Evolutionary conservation across 192 early-diverging fungal genomes (phyloP).

Genomic region (Linnemannia schmuckeri): DNA sequence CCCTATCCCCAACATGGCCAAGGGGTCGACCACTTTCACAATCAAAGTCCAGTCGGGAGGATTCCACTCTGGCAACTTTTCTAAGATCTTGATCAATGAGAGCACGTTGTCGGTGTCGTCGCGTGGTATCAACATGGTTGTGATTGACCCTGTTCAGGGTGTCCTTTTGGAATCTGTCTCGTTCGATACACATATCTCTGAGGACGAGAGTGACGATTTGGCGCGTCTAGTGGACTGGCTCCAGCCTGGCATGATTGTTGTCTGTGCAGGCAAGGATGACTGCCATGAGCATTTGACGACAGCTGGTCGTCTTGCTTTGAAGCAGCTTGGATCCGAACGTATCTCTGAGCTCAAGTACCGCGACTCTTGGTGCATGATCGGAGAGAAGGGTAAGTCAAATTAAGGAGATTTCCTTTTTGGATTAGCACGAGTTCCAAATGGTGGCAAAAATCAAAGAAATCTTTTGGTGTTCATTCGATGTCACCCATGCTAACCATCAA

Average conservation of each 20-base stretch:
- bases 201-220: constrained; percentile 73
- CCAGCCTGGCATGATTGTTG: constrained; percentile 74
- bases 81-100: constrained; percentile 71
- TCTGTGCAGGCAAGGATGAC: constrained; percentile 78
- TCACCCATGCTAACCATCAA: not conserved
- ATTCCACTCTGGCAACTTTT: constrained; percentile 81
- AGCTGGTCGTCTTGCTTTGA: constrained; percentile 68
- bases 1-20: constrained; percentile 49
- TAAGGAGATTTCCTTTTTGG: not conserved
- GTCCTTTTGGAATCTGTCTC: constrained; percentile 74
- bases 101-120: constrained; percentile 65
- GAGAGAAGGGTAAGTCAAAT: constrained; percentile 72
- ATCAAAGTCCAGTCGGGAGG: constrained; percentile 81
- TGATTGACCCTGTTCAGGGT: constrained; percentile 79
- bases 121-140: constrained; percentile 83
- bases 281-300: constrained; percentile 75
- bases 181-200: constrained; percentile 82
- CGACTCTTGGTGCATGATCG: constrained; percentile 89
- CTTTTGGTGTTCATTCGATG: not conserved
- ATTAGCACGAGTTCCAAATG: not conserved
- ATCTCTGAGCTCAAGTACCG: constrained; percentile 74
- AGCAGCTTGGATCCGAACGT: constrained; percentile 69
- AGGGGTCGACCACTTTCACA: constrained; percentile 59
- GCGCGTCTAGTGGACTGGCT: constrained; percentile 75
- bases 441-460: not conserved